Conservation (phyloP, 1,284 basidiomycete species). For the Crepidotus sp. region DNA sequence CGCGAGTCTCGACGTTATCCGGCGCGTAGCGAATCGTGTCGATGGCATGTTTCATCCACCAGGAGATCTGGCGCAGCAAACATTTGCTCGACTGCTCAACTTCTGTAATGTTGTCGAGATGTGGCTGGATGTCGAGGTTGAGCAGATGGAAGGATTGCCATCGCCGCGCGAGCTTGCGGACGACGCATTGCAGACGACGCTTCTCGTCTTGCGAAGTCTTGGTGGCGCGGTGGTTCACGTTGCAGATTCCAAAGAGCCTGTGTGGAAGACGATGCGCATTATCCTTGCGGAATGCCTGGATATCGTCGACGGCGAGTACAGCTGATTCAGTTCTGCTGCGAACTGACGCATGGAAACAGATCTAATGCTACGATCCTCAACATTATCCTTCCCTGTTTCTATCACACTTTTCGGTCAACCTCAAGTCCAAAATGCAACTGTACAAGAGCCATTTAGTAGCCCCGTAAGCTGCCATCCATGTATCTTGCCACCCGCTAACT, state of each 20-base stretch:
- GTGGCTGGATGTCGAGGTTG: slow-evolving; percentile 42
- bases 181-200: slow-evolving; percentile 28
- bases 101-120: slow-evolving; percentile 46
- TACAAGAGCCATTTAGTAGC: slow-evolving; percentile 17
- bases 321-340: slow-evolving; percentile 1
- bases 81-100: slow-evolving; percentile 43
- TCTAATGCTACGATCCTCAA: slow-evolving; percentile 25
- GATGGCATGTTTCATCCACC: slow-evolving; percentile 42
- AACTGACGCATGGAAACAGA: slow-evolving; percentile 24
- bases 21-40: slow-evolving; percentile 38
- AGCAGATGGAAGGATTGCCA: slow-evolving; percentile 27
- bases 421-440: slow-evolving; percentile 21
- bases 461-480: slow-evolving; percentile 16
- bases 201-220: slow-evolving; percentile 31
- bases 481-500: slow-evolving; percentile 1
- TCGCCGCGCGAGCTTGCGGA: slow-evolving; percentile 32
- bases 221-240: slow-evolving; percentile 23
- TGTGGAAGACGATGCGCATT: slow-evolving; percentile 35
- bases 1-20: slow-evolving; percentile 44
- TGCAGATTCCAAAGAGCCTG: slow-evolving; percentile 26
- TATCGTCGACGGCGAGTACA: slow-evolving; percentile 34
- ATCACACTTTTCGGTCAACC: slow-evolving; percentile 29
- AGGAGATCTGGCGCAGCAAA: slow-evolving; percentile 35
- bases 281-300: slow-evolving; percentile 40
- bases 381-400: slow-evolving; percentile 27